phyloP scores from a whole-genome alignment of 1,139 yeast species.

The Geotrichum siamense region DNA sequence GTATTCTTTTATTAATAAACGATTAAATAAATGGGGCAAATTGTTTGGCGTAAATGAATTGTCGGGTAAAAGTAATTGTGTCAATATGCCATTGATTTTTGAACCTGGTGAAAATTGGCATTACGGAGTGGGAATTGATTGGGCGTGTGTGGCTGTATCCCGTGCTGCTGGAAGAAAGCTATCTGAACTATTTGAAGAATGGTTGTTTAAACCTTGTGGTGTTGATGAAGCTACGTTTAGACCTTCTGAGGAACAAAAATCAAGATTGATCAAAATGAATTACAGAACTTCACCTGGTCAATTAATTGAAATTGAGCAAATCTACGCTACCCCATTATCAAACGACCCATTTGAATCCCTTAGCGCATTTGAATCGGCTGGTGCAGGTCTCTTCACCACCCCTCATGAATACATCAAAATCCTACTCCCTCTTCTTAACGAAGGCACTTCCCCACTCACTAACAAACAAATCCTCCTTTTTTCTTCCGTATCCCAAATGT shows the following conservation, averaged over 20 bases:
- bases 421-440: conserved; percentile 41
- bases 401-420: conserved; percentile 41
- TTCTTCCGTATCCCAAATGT: conserved; percentile 21
- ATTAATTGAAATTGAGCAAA: conserved; percentile 2
- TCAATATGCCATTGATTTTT: conserved; percentile 38
- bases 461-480: conserved; percentile 28
- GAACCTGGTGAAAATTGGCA: conserved; percentile 50
- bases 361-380: conserved; percentile 39
- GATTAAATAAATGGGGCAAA: conserved; percentile 6
- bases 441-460: conserved; percentile 32
- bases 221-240: conserved; percentile 2
- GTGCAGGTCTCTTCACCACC: conserved; percentile 43
- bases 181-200: conserved; percentile 1
- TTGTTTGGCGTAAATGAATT: conserved; percentile 14
- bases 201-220: conserved; percentile 5
- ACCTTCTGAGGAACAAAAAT: not conserved
- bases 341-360: not conserved
- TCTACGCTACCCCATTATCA: conserved; percentile 2
- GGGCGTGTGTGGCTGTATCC: conserved; percentile 45
- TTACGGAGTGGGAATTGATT: conserved; percentile 48
- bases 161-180: conserved; percentile 1
- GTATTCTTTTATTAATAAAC: conserved; percentile 30
- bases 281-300: too few species aligned
- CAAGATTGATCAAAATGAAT: conserved; percentile 11
- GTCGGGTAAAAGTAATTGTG: conserved; percentile 21